These are phyloP conservation scores for Malassezia slooffiae DNA, from an alignment of 1,284 basidiomycete species.

Conservation along the genomic window DNA sequence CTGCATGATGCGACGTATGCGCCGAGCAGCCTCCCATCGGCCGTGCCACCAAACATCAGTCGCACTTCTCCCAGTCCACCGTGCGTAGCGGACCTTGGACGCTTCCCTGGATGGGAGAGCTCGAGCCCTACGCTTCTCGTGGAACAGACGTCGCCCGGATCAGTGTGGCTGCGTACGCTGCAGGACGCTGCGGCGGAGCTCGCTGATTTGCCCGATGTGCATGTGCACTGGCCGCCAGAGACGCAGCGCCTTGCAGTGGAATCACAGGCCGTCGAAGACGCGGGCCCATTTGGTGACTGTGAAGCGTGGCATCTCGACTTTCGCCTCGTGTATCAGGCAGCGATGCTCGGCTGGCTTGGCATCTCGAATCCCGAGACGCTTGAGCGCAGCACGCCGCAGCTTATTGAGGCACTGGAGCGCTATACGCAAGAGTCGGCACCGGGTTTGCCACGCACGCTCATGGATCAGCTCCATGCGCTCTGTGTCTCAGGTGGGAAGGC, in stretches of 20 bases:
- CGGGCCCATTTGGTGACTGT: constrained; percentile 11
- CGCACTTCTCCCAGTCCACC: not conserved
- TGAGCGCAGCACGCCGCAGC: not conserved
- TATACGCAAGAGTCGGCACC: no score
- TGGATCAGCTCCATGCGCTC: no score
- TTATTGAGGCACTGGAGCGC: not conserved
- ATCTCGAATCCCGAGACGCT: not conserved
- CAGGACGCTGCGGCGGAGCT: not conserved
- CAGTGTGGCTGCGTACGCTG: not conserved
- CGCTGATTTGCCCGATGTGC: not conserved
- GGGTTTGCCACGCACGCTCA: no score
- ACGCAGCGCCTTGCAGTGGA: not conserved
- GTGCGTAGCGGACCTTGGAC: not conserved
- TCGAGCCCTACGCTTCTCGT: not conserved
- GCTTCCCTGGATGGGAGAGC: not conserved
- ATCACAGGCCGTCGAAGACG: not conserved
- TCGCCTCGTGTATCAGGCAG: constrained; percentile 5
- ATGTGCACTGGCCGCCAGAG: not conserved
- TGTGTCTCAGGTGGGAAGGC: no score
- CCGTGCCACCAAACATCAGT: not conserved
- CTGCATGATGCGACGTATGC: no score
- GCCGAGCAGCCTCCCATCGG: not conserved
- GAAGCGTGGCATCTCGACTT: constrained; percentile 10
- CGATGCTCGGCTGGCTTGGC: constrained; percentile 3
- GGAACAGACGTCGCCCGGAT: constrained; percentile 2